A percentile compares a stretch with the other conserved stretches of the same genome.
Evolutionary conservation across 2,329 filamentous ascomycete species (phyloP).

Genomic region (Fusarium graminum): DNA sequence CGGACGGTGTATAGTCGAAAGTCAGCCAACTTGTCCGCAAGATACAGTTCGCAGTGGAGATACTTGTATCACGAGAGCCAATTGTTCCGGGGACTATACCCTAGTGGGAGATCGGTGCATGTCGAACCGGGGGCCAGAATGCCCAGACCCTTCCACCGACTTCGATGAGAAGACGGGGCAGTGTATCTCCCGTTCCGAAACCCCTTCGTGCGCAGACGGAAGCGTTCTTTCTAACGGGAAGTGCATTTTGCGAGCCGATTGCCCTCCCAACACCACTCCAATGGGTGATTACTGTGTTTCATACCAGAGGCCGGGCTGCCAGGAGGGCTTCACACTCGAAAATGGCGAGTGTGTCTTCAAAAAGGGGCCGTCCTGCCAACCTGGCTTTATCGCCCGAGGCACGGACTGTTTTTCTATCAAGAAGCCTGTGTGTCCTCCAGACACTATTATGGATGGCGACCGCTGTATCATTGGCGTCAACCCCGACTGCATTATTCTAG

Average conservation of each 20-base stretch:
- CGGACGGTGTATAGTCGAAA: not conserved
- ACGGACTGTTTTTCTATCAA: not conserved
- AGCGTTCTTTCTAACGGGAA: not conserved
- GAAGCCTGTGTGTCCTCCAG: not conserved
- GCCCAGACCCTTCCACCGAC: not conserved
- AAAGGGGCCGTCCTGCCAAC: not conserved
- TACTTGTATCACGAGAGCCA: not conserved
- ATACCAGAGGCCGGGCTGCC: not conserved
- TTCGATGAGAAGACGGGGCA: not conserved
- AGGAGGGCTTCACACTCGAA: not conserved
- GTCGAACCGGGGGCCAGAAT: not conserved
- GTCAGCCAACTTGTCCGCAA: not conserved
- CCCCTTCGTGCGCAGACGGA: not conserved
- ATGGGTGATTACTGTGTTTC: constrained; percentile 11
- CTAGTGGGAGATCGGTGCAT: not conserved
- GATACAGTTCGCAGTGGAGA: constrained; percentile 1
- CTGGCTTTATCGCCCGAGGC: not conserved
- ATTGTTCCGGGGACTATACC: constrained; percentile 3
- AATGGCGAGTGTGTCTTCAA: constrained; percentile 10
- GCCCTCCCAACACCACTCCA: not conserved
- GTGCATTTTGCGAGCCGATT: not conserved
- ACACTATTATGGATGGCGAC: not conserved
- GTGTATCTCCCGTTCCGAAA: constrained; percentile 2
- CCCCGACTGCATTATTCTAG: constrained; percentile 2
- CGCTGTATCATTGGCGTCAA: constrained; percentile 2